Evolutionary conservation across 495 filamentous ascomycete genomes (phyloP), one percentile per base, ranked within the genome.

Genomic region (Penicillium manginii): DNA sequence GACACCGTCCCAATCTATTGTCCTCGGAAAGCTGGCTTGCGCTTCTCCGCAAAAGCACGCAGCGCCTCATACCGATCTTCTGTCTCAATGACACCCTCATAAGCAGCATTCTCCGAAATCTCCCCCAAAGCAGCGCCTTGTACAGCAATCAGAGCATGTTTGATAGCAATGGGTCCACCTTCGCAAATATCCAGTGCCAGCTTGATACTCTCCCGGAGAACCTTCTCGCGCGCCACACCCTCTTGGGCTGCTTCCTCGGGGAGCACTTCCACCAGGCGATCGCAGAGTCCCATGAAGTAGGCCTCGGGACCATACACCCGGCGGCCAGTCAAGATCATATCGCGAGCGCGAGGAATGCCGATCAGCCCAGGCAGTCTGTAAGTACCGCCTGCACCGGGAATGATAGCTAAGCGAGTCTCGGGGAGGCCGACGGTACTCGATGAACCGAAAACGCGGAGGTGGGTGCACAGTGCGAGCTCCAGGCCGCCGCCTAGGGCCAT

Each of bases 371-470:
- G 91, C 0, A 98, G 82, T 4, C 94, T 86, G 69, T 90, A 92
- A 0, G 92, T 97, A 17, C 94, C 94, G 6, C 94, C 94, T 0
- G 94, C 96, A 43, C 94, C 94, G 6, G 94, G 94, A 57, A 98
- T 88, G 65, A 98, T 98, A 21, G 88, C 94, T 1, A 98, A 82
- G 0, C 91, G 78, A 0, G 94, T 97, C 66, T 98, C 94, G 2
- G 94, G 94, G 2, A 98, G 83, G 1, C 84, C 93, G 54, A 98
- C 85, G 46, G 79, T 75, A 21, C 89, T 87, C 42, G 81, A 84
- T 12, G 88, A 87, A 35, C 84, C 80, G 61, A 97, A 85, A 54
- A 98, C 86, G 55, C 94, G 90, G 64, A 98, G 83, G 68, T 91
- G 84, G 3, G 92, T 96, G 62, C 87, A 83, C 12, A 98, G 81